Conservation (phyloP, 2,329 filamentous ascomycete genomes). For the Geosmithia flava region DNA sequence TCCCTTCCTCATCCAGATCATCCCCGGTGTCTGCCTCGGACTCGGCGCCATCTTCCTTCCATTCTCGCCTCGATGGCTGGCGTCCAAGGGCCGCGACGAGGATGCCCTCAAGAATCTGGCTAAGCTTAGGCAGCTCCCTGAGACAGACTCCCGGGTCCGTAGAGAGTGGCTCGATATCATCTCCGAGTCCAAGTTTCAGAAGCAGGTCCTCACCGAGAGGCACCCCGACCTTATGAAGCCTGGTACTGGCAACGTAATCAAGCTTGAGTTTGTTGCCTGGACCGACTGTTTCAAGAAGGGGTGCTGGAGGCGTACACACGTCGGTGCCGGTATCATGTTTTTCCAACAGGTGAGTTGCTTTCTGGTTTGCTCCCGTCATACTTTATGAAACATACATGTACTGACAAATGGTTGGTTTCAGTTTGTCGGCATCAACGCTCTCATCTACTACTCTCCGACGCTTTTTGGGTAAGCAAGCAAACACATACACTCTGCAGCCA, state of each 20-base stretch:
- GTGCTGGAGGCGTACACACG: slow-evolving; percentile 11
- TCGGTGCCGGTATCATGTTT: slow-evolving; percentile 26
- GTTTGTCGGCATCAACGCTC: slow-evolving; percentile 12
- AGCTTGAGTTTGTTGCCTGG: not conserved
- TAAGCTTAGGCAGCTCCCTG: slow-evolving; percentile 18
- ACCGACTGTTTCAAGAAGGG: not conserved
- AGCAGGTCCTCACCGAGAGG: not conserved
- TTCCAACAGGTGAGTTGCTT: slow-evolving; percentile 24
- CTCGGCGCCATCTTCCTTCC: slow-evolving; percentile 39
- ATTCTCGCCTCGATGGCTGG: slow-evolving; percentile 1
- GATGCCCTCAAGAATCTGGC: slow-evolving; percentile 42
- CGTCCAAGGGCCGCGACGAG: slow-evolving; percentile 25
- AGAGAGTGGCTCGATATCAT: slow-evolving; percentile 8
- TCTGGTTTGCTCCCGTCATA: slow-evolving; percentile 10
- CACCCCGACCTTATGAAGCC: not conserved
- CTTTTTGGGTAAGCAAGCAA: slow-evolving; percentile 23
- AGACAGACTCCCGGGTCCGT: slow-evolving; percentile 7
- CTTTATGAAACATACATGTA: not conserved
- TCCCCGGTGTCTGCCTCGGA: not conserved
- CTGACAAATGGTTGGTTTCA: not conserved
- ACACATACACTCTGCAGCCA: slow-evolving; percentile 14
- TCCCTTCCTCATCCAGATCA: slow-evolving; percentile 4
- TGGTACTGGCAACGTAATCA: not conserved
- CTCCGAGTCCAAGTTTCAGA: slow-evolving; percentile 6
- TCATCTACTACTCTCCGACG: slow-evolving; percentile 33